These are phyloP conservation scores for Colletotrichum eleusines DNA, from an alignment of 2,329 filamentous ascomycete genomes.

Conservation along the genomic window DNA sequence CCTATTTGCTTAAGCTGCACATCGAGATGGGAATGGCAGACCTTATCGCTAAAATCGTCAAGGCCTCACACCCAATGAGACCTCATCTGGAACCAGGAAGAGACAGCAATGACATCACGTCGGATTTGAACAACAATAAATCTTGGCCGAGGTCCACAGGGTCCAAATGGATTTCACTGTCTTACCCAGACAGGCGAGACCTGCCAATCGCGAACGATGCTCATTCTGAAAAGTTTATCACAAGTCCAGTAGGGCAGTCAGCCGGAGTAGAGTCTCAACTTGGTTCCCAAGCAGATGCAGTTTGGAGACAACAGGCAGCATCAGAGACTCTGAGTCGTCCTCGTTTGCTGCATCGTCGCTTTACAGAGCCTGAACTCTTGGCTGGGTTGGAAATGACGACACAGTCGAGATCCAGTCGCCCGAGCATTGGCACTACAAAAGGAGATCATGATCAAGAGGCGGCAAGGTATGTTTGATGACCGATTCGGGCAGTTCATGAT, in stretches of 20 bases:
- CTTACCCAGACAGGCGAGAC: background rate
- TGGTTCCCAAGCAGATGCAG: background rate
- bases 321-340: background rate
- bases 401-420: background rate
- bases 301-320: background rate
- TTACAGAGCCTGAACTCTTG: constrained; percentile 2
- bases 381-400: background rate
- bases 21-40: constrained; percentile 65
- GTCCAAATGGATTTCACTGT: constrained; percentile 1
- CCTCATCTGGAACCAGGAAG: constrained; percentile 7
- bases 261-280: background rate
- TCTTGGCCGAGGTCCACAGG: constrained; percentile 9
- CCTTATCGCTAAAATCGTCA: constrained; percentile 55
- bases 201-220: background rate
- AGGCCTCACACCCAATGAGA: constrained; percentile 49
- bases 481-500: constrained; percentile 18
- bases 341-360: background rate
- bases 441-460: constrained; percentile 10
- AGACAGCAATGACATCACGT: constrained; percentile 7
- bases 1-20: constrained; percentile 62
- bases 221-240: background rate
- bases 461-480: constrained; percentile 25
- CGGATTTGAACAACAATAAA: background rate
- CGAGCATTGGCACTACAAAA: constrained; percentile 7
- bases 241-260: background rate